phyloP scores from a whole-genome alignment of 306 rosid genomes.

The Delonix regia region DNA sequence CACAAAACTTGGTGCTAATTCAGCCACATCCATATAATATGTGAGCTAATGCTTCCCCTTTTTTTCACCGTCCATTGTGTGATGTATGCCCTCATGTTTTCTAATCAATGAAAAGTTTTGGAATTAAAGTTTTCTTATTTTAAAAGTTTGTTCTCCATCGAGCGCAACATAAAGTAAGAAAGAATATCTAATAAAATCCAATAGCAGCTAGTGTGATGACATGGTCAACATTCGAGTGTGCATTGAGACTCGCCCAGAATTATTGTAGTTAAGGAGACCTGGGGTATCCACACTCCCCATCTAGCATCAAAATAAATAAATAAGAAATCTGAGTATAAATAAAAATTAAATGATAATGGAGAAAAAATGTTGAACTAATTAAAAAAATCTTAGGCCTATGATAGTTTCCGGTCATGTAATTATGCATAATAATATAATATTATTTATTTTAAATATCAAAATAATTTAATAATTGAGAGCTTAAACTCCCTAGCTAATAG shows the following conservation, averaged over 20 bases:
- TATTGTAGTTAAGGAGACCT: slow-evolving; percentile 21
- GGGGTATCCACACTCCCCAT: slow-evolving; percentile 45
- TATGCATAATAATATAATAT: too few relatives aligned
- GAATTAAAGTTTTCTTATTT: neutral
- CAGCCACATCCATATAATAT: neutral
- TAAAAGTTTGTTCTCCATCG: neutral
- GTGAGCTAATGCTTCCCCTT: neutral
- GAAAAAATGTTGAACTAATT: too few relatives aligned
- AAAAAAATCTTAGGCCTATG: too few relatives aligned
- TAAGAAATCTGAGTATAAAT: neutral
- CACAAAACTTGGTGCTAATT: slow-evolving; percentile 25
- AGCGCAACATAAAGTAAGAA: neutral
- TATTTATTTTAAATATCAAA: too few relatives aligned
- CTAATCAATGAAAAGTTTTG: neutral
- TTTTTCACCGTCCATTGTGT: neutral
- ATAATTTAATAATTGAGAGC: too few relatives aligned
- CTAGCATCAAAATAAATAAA: neutral
- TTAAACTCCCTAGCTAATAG: too few relatives aligned
- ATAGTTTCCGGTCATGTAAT: too few relatives aligned
- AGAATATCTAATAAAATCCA: slow-evolving; percentile 25
- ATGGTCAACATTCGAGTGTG: slow-evolving; percentile 34
- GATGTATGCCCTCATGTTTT: neutral
- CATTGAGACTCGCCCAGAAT: slow-evolving; percentile 38
- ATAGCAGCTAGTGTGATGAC: slow-evolving; percentile 23
- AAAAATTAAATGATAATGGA: slow-evolving; percentile 5